These are phyloP conservation scores for Albugo candida DNA, from an alignment of 352 stramenopile genomes.

Conservation along the genomic window DNA sequence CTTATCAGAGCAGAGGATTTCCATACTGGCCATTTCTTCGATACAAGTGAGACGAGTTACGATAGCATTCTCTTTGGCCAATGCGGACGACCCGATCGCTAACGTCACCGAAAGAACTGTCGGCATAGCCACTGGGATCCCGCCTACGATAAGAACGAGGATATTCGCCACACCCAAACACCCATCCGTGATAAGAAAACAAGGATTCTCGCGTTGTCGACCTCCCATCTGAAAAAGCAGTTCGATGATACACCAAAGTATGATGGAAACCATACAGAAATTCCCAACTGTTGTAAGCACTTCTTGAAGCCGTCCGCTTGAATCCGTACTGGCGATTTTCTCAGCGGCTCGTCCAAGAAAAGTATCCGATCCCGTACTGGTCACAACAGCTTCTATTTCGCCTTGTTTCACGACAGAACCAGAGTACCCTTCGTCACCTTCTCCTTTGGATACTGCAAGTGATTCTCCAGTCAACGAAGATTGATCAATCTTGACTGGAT, in stretches of 20 bases:
- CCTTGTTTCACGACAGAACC: conserved; percentile 73
- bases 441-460: conserved; percentile 77
- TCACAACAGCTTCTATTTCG: conserved; percentile 83
- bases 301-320: conserved; percentile 74
- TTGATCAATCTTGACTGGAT: conserved; percentile 76
- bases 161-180: conserved; percentile 53
- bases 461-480: conserved; percentile 88
- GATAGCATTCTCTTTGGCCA: conserved; percentile 83
- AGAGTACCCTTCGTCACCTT: conserved; percentile 63
- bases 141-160: conserved; percentile 80
- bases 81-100: conserved; percentile 76
- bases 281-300: conserved; percentile 87
- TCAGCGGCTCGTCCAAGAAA: conserved; percentile 80
- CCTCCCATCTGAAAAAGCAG: conserved; percentile 69
- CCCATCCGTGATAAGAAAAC: conserved; percentile 57
- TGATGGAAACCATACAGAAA: conserved; percentile 74
- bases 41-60: conserved; percentile 84
- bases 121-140: conserved; percentile 87
- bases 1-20: conserved; percentile 90
- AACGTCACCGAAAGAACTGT: conserved; percentile 84
- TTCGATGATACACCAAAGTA: conserved; percentile 74
- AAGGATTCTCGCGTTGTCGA: conserved; percentile 50
- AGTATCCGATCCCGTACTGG: conserved; percentile 71
- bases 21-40: conserved; percentile 84
- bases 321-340: conserved; percentile 54